Evolutionary conservation across 1,139 yeast genomes (phyloP).

Genomic region (Barnettozyma hawaiiensis): DNA sequence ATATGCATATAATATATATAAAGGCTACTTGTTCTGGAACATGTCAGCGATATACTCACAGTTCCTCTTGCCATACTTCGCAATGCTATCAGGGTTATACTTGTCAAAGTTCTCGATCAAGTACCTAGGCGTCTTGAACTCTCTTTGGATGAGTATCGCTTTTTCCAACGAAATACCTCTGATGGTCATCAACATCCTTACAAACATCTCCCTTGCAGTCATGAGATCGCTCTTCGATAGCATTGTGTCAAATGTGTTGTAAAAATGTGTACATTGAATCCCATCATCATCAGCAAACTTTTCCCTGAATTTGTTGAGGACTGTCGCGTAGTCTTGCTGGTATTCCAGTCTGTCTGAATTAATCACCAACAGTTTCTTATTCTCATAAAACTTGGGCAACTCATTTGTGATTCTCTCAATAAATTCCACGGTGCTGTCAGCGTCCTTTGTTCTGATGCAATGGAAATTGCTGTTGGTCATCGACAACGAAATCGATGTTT

Average conservation of each 20-base stretch:
- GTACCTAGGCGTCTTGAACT: slow-evolving; percentile 57
- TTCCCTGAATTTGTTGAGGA: slow-evolving; percentile 38
- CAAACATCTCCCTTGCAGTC: slow-evolving; percentile 71
- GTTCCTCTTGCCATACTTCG: slow-evolving; percentile 21
- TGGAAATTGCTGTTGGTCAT: slow-evolving; percentile 63
- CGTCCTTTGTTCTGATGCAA: slow-evolving; percentile 59
- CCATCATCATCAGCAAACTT: slow-evolving; percentile 35
- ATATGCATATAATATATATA: no score
- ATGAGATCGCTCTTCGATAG: slow-evolving; percentile 66
- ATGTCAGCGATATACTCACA: slow-evolving; percentile 14
- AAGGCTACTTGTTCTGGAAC: slow-evolving; percentile 6
- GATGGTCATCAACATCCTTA: slow-evolving; percentile 71
- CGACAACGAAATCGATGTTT: slow-evolving; percentile 72
- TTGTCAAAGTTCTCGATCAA: slow-evolving; percentile 34
- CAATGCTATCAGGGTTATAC: slow-evolving; percentile 11
- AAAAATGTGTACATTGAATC: slow-evolving; percentile 57
- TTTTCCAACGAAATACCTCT: slow-evolving; percentile 81
- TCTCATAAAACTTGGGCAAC: slow-evolving; percentile 36
- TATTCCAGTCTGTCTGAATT: slow-evolving; percentile 45
- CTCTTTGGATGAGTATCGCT: slow-evolving; percentile 68
- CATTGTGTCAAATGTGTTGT: slow-evolving; percentile 59
- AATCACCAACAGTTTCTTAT: slow-evolving; percentile 39
- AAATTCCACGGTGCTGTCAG: slow-evolving; percentile 71
- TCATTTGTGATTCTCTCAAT: slow-evolving; percentile 52
- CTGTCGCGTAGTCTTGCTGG: slow-evolving; percentile 46